phyloP scores from a whole-genome alignment of 2,329 filamentous ascomycete genomes.

The Pseudogymnoascus sp. region DNA sequence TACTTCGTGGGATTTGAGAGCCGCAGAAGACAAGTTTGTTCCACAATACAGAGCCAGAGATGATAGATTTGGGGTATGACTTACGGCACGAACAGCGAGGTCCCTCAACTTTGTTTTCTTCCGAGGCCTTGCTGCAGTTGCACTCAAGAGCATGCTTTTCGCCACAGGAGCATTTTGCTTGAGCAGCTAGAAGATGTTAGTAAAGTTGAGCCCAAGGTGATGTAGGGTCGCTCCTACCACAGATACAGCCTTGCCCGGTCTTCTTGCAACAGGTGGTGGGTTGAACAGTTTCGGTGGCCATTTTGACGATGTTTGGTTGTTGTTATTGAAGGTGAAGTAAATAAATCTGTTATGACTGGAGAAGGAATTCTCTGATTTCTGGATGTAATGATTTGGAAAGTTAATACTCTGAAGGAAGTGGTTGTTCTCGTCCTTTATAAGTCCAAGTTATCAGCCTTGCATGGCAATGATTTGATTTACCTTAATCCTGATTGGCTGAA shows the following conservation, averaged over 20 bases:
- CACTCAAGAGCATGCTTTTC: constrained; percentile 81
- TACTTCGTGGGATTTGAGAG: background rate
- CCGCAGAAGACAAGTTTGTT: background rate
- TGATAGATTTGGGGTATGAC: constrained; percentile 33
- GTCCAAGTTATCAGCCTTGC: constrained; percentile 4
- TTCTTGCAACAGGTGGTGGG: constrained; percentile 29
- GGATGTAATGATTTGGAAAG: background rate
- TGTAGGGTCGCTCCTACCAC: constrained; percentile 11
- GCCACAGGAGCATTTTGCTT: constrained; percentile 80
- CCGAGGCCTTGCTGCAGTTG: constrained; percentile 67
- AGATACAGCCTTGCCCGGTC: constrained; percentile 26
- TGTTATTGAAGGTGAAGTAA: background rate
- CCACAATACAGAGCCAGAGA: background rate
- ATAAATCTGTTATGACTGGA: background rate
- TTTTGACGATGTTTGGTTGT: background rate
- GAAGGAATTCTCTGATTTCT: background rate
- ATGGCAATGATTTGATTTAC: constrained; percentile 1
- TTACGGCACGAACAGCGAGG: constrained; percentile 73
- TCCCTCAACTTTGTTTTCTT: constrained; percentile 68
- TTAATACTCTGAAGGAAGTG: background rate
- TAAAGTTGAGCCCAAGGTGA: background rate
- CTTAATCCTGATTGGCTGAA: background rate
- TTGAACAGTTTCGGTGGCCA: constrained; percentile 21
- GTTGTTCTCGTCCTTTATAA: constrained; percentile 7
- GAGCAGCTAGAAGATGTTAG: constrained; percentile 39